Evolutionary conservation across 2,329 filamentous ascomycete species (phyloP).

Genomic region (Helotiales sp.): DNA sequence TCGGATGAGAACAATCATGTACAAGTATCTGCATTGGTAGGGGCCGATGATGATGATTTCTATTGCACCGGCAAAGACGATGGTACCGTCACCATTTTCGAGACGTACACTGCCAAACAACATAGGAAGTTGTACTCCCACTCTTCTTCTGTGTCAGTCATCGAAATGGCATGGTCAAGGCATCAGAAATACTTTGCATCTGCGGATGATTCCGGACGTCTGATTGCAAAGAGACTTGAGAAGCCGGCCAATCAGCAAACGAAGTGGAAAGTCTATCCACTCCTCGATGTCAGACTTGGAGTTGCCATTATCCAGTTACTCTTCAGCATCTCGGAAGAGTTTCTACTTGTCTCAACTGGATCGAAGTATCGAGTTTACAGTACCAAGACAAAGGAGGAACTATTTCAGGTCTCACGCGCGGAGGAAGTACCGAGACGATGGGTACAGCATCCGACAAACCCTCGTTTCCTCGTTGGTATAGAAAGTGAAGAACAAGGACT

Average conservation of each 20-base stretch:
- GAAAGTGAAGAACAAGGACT: too few species aligned
- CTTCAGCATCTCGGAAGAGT: slow-evolving; percentile 14
- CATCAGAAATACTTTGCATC: slow-evolving; percentile 18
- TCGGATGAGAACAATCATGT: not conserved
- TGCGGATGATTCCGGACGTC: slow-evolving; percentile 16
- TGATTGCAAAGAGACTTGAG: slow-evolving; percentile 16
- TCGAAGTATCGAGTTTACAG: too few species aligned
- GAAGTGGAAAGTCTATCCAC: slow-evolving; percentile 15
- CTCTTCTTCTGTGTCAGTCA: slow-evolving; percentile 3
- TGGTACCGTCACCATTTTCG: slow-evolving; percentile 24
- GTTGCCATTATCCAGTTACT: slow-evolving; percentile 10
- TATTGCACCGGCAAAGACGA: slow-evolving; percentile 29
- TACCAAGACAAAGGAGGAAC: too few species aligned
- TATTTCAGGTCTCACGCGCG: too few species aligned
- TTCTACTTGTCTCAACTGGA: slow-evolving; percentile 10
- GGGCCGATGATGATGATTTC: slow-evolving; percentile 8
- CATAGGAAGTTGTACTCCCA: slow-evolving; percentile 1
- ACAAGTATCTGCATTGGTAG: slow-evolving; percentile 15
- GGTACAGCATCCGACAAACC: too few species aligned
- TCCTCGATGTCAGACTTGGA: slow-evolving; percentile 9
- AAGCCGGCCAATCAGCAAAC: not conserved
- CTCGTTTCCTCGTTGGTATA: too few species aligned
- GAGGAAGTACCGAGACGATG: too few species aligned
- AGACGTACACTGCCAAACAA: slow-evolving; percentile 4
- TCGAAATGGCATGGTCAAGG: slow-evolving; percentile 4